These are phyloP conservation scores for Astrothelium macrocarpum DNA, from an alignment of 495 filamentous ascomycete species.

Conservation along the genomic window DNA sequence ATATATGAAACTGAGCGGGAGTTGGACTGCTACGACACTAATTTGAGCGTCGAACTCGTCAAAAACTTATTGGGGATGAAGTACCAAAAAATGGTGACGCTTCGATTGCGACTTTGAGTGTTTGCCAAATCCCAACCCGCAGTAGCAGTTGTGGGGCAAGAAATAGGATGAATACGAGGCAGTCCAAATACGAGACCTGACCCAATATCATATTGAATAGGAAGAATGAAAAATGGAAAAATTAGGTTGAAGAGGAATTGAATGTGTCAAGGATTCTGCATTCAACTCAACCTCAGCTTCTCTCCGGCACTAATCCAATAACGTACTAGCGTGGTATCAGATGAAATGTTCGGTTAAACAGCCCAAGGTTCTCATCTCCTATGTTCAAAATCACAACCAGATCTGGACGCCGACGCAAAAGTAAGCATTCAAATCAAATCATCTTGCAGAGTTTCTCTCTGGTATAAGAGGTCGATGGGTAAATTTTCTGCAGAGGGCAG, in stretches of 20 bases:
- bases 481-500: too few relatives aligned
- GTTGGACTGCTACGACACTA: conserved; percentile 17
- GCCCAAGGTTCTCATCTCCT: too few relatives aligned
- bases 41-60: not conserved
- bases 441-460: too few relatives aligned
- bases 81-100: conserved; percentile 64
- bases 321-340: not conserved
- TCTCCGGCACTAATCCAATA: not conserved
- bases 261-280: not conserved
- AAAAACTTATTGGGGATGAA: conserved; percentile 13
- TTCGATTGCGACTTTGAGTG: conserved; percentile 44
- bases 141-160: conserved; percentile 55
- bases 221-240: conserved; percentile 1
- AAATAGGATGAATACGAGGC: conserved; percentile 55
- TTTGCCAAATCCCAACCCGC: conserved; percentile 46
- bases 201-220: conserved; percentile 46
- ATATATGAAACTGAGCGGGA: conserved; percentile 48
- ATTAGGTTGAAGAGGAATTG: not conserved
- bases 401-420: too few relatives aligned
- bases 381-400: too few relatives aligned
- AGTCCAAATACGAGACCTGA: conserved; percentile 62
- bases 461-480: too few relatives aligned
- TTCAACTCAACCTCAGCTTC: not conserved
- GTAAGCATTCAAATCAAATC: too few relatives aligned
- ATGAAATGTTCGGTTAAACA: too few relatives aligned